Evolutionary conservation across 768 basidiomycete genomes (phyloP), one percentile per base, ranked within the genome.

Genomic region (Pisolithus marmoratus): DNA sequence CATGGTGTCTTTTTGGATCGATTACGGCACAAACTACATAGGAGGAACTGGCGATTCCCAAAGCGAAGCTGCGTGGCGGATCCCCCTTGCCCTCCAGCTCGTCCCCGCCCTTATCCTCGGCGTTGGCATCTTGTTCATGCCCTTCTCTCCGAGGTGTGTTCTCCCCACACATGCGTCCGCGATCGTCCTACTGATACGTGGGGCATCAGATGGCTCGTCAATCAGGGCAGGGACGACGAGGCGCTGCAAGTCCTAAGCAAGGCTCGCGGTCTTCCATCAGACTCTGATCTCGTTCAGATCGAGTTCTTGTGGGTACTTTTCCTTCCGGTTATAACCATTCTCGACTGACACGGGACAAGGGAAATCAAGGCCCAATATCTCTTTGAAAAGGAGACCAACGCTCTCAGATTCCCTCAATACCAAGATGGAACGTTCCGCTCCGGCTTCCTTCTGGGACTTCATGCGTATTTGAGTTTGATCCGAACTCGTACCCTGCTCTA

Each of bases 301-400:
- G 86, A 87, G 60, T 87, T 81, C 63, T 70, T 90, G 78, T 87
- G 60, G 58, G 83, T 73, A n/a, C 15, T 24, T 49, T 26, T 40
- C 43, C n/a, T 24, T 17, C 51, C 11, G 46, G 43, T 51, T 3
- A 31, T 52, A 8, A 8, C 27, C 6, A 29, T 29, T 11, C 20
- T 40, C 11, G 9, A 12, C 17, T 22, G 38, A 27, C 45, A 38
- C 41, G 24, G 27, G 20, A 26, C 48, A 84, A n/a, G 83, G 50
- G 84, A 87, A 67, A 86, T 87, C 67, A 84, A 84, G 52, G 84
- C 84, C 14, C 82, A 90, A 54, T 75, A 85, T 58, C 61, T 90
- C 19, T 85, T 87, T 54, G 88, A 91, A 63, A 77, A 81, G 60
- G 85, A 87, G 66, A 80, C 76, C 0, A 74, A 74, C 3, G 75